Conservation (phyloP, 1,139 yeast species). For the Saccharomyces pastorianus region DNA sequence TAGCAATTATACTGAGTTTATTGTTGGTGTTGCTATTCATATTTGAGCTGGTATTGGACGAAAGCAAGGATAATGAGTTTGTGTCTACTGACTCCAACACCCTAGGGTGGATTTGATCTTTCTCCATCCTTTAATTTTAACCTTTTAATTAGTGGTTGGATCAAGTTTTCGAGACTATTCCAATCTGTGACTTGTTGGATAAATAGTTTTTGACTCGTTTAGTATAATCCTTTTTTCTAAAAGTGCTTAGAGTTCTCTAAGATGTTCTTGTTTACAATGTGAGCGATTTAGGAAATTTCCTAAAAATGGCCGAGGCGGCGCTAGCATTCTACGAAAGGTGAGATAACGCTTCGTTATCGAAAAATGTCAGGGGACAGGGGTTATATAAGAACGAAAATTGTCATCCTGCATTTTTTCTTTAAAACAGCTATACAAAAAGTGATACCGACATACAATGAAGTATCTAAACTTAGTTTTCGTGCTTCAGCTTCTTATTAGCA, state of each 20-base stretch:
- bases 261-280: conserved; percentile 1
- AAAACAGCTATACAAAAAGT: not conserved
- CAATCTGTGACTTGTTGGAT: not conserved
- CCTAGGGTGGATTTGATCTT: conserved; percentile 16
- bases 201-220: not conserved
- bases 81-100: conserved; percentile 24
- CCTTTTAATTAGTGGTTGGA: not conserved
- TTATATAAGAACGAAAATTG: not conserved
- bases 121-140: conserved; percentile 10
- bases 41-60: conserved; percentile 8
- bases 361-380: not conserved
- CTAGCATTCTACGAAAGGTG: not conserved
- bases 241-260: not conserved
- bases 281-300: not conserved
- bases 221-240: not conserved
- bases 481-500: not conserved
- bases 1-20: not conserved
- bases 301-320: not conserved
- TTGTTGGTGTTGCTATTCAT: conserved; percentile 8
- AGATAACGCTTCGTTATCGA: not conserved
- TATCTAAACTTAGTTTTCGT: not conserved
- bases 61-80: conserved; percentile 19
- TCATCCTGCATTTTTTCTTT: not conserved
- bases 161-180: too few relatives aligned
- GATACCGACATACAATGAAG: not conserved